Percentiles rank a stretch among this genome's conserved stretches.
Conservation (phyloP, 2,329 filamentous ascomycete genomes). For the Podosphaera fusca region DNA sequence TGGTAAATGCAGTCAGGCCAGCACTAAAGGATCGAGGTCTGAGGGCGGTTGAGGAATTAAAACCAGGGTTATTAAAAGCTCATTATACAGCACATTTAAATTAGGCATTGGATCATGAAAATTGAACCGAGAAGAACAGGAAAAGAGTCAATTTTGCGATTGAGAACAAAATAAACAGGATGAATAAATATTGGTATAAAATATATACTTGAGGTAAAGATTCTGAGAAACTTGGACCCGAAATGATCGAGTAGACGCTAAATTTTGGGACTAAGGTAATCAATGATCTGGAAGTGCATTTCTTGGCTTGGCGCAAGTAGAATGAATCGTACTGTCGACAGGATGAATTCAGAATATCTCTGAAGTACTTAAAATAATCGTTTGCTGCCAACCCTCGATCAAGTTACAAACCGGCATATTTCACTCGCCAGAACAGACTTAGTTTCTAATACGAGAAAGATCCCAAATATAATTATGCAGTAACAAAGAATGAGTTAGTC, state of each 20-base stretch:
- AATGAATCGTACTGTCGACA: not conserved
- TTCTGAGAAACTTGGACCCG: not conserved
- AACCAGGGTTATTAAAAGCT: not conserved
- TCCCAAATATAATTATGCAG: no score
- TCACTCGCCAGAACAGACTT: no score
- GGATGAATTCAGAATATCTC: not conserved
- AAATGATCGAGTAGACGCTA: not conserved
- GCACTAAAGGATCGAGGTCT: not conserved
- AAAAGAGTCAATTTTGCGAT: not conserved
- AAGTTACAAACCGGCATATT: no score
- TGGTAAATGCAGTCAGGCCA: not conserved
- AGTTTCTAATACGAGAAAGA: no score
- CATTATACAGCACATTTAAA: not conserved
- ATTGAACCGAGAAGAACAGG: not conserved
- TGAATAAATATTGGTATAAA: not conserved
- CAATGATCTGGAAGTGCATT: not conserved
- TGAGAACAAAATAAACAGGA: not conserved
- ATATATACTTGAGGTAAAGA: not conserved
- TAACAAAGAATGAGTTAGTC: no score
- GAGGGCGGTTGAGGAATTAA: not conserved
- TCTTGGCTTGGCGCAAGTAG: not conserved
- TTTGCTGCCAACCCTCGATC: no score
- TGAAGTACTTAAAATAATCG: no score
- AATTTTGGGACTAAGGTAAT: not conserved
- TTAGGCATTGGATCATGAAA: not conserved